Evolutionary conservation across 1,284 basidiomycete species (phyloP).

Genomic region (Pyrrhoderma noxium): DNA sequence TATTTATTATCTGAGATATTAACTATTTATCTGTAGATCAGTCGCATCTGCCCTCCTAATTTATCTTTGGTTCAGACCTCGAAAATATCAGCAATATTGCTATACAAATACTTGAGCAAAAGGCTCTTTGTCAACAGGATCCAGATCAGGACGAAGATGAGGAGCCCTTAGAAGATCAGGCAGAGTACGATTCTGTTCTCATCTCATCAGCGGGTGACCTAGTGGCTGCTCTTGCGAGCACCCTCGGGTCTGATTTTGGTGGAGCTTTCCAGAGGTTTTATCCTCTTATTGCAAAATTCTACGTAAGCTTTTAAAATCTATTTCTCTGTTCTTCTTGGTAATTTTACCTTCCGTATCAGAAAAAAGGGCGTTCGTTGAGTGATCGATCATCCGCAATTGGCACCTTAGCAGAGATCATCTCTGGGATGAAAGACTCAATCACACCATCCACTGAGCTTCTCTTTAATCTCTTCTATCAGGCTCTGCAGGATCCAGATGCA

Average conservation of each 20-base stretch:
- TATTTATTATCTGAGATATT: neutral
- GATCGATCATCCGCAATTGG: slow-evolving; percentile 94
- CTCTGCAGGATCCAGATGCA: slow-evolving; percentile 78
- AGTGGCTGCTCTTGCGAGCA: slow-evolving; percentile 84
- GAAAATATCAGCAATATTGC: slow-evolving; percentile 77
- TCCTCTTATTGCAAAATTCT: slow-evolving; percentile 89
- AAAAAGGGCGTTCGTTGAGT: slow-evolving; percentile 78
- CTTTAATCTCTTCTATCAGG: slow-evolving; percentile 77
- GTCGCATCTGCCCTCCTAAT: slow-evolving; percentile 78
- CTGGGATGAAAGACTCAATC: slow-evolving; percentile 83
- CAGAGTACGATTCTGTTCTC: slow-evolving; percentile 95
- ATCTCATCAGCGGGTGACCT: slow-evolving; percentile 94
- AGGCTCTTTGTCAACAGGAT: slow-evolving; percentile 93
- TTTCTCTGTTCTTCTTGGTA: neutral
- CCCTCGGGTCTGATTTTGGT: slow-evolving; percentile 82
- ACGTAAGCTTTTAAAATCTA: slow-evolving; percentile 51
- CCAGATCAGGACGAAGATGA: slow-evolving; percentile 89
- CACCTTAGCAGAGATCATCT: slow-evolving; percentile 91
- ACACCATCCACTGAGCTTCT: slow-evolving; percentile 85
- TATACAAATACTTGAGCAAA: slow-evolving; percentile 82
- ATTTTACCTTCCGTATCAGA: slow-evolving; percentile 36
- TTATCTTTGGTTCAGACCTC: slow-evolving; percentile 47
- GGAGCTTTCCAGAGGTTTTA: slow-evolving; percentile 81
- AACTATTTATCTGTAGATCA: slow-evolving; percentile 45
- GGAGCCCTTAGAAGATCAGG: slow-evolving; percentile 75